Evolutionary conservation across 257 asterid species (phyloP).

Genomic region (Osmanthus fragrans): DNA sequence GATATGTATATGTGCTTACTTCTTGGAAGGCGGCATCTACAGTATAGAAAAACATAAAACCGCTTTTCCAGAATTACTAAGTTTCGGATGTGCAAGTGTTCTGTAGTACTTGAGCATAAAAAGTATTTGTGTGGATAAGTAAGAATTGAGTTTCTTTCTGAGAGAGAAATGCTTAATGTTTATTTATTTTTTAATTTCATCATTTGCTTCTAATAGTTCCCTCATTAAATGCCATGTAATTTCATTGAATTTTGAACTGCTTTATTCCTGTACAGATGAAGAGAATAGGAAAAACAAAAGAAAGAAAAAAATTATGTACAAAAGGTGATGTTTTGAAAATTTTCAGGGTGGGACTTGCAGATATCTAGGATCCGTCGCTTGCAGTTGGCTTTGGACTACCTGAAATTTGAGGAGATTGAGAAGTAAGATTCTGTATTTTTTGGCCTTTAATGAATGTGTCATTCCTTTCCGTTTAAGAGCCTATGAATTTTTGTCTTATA

Average conservation of each 20-base stretch:
- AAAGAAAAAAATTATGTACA: constrained; percentile 15
- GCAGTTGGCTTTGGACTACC: constrained; percentile 86
- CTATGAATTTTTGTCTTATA: constrained; percentile 5
- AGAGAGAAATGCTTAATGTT: constrained; percentile 11
- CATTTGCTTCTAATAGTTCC: constrained; percentile 12
- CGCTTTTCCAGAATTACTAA: neutral
- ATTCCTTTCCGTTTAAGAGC: constrained; percentile 24
- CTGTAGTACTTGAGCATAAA: neutral
- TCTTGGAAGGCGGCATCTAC: neutral
- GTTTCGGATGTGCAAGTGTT: neutral
- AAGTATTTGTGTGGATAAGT: neutral
- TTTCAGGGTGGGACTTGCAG: constrained; percentile 86
- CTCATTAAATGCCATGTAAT: constrained; percentile 10
- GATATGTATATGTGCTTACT: neutral
- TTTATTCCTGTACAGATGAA: constrained; percentile 22
- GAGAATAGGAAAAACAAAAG: constrained; percentile 8
- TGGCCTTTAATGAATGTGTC: constrained; percentile 14
- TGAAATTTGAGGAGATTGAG: constrained; percentile 79
- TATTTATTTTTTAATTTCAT: constrained; percentile 1
- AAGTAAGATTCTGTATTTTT: constrained; percentile 51
- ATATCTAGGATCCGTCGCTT: constrained; percentile 72
- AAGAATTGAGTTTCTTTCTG: neutral
- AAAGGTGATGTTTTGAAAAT: constrained; percentile 23
- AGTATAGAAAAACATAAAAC: neutral
- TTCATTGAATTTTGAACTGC: constrained; percentile 7